Evolutionary conservation across 768 basidiomycete genomes (phyloP).

Genomic region (Termitomyces sp.): DNA sequence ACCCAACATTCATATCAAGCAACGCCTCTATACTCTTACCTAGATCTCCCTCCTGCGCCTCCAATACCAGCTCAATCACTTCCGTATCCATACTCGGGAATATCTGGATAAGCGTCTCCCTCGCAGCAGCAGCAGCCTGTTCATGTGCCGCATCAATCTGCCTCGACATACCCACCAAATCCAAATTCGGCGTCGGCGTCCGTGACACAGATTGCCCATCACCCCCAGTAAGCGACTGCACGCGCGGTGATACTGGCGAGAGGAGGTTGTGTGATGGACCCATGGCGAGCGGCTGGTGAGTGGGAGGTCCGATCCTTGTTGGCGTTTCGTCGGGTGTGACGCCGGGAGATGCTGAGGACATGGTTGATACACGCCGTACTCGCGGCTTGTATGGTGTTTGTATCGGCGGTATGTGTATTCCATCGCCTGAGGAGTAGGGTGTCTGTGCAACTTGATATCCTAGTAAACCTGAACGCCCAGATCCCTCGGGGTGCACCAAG

Average conservation of each 20-base stretch:
- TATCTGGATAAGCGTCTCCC: slow-evolving; percentile 78
- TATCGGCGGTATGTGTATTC: slow-evolving; percentile 27
- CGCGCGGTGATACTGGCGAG: slow-evolving; percentile 33
- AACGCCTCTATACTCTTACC: slow-evolving; percentile 86
- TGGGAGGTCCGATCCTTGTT: slow-evolving; percentile 39
- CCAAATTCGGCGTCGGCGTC: slow-evolving; percentile 65
- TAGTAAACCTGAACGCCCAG: slow-evolving; percentile 10
- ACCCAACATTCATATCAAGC: slow-evolving; percentile 62
- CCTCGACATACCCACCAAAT: slow-evolving; percentile 62
- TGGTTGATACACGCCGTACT: slow-evolving; percentile 47
- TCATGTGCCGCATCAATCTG: slow-evolving; percentile 78
- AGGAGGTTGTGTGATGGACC: slow-evolving; percentile 40
- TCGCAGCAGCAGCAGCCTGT: slow-evolving; percentile 63
- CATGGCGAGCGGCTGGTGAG: slow-evolving; percentile 41
- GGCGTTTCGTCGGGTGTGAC: slow-evolving; percentile 44
- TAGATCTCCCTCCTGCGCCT: slow-evolving; percentile 84
- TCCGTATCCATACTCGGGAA: slow-evolving; percentile 82
- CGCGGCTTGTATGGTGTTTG: slow-evolving; percentile 76
- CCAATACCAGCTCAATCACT: slow-evolving; percentile 83
- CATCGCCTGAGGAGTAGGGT: slow-evolving; percentile 35
- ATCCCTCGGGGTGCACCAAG: slow-evolving; percentile 32
- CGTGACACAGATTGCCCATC: slow-evolving; percentile 43
- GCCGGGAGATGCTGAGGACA: slow-evolving; percentile 26
- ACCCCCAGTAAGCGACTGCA: slow-evolving; percentile 33
- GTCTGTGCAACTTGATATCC: slow-evolving; percentile 18